Conservation (phyloP, 257 asterid species). For the Scutellaria baicalensis region DNA sequence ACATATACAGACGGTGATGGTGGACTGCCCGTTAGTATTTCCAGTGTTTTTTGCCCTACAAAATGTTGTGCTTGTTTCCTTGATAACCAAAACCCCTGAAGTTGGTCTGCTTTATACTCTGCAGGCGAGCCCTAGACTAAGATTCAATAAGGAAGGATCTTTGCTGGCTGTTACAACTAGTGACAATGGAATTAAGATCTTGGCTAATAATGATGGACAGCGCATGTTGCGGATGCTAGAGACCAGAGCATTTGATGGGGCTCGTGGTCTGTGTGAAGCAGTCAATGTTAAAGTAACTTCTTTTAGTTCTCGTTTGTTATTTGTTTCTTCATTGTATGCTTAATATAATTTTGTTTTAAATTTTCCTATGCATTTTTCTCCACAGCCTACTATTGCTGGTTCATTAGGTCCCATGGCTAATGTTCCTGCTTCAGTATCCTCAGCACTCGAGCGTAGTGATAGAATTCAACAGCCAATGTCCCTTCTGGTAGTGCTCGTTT, state of each 20-base stretch:
- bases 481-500: constrained; percentile 49
- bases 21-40: constrained; percentile 83
- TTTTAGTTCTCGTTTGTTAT: background rate
- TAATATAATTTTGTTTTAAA: background rate
- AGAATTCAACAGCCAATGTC: constrained; percentile 80
- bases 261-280: constrained; percentile 70
- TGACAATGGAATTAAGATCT: constrained; percentile 87
- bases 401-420: constrained; percentile 62
- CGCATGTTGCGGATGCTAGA: constrained; percentile 89
- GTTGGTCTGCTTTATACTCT: constrained; percentile 20
- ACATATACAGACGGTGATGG: constrained; percentile 79
- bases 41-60: constrained; percentile 18
- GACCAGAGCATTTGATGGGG: constrained; percentile 75
- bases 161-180: constrained; percentile 86
- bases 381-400: constrained; percentile 73
- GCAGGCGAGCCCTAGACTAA: constrained; percentile 89
- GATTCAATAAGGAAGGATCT: constrained; percentile 95
- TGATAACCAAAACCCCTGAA: constrained; percentile 7
- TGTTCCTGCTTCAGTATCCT: constrained; percentile 52
- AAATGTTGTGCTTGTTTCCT: constrained; percentile 1
- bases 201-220: constrained; percentile 86
- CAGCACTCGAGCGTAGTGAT: constrained; percentile 67
- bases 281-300: constrained; percentile 62
- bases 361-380: background rate
- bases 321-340: background rate